A percentile compares a stretch with the other conserved stretches of the same genome.
phyloP scores from a whole-genome alignment of 225 moss, liverwort and hornwort species.

The Thuidium tamariscinum region DNA sequence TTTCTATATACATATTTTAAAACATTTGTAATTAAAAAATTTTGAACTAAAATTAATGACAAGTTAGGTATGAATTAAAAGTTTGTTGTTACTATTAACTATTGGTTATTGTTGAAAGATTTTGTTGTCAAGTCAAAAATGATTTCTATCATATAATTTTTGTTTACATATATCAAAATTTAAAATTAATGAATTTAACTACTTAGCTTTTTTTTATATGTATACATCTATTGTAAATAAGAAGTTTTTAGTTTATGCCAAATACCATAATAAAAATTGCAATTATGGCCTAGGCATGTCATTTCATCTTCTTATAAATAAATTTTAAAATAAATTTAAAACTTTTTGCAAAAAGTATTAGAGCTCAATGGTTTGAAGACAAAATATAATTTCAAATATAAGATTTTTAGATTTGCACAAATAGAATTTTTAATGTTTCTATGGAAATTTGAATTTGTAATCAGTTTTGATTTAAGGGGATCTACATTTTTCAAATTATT shows the following conservation, averaged over 20 bases:
- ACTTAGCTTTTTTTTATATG: rapidly evolving
- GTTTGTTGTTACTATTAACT: neutral
- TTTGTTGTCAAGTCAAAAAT: neutral
- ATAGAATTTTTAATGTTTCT: neutral
- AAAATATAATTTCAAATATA: neutral
- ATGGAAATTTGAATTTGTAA: neutral
- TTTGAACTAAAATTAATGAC: rapidly evolving
- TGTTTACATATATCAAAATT: neutral
- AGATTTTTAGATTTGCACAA: neutral
- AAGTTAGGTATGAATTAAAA: rapidly evolving
- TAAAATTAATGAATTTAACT: neutral
- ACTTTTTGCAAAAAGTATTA: no score
- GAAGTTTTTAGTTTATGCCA: neutral
- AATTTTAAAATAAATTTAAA: no score
- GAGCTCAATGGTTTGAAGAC: neutral
- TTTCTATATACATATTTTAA: neutral
- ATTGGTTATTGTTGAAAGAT: neutral
- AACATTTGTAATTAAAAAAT: no score
- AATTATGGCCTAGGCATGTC: no score
- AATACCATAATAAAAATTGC: neutral
- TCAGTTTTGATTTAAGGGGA: neutral
- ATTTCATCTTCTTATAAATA: neutral
- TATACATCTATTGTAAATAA: rapidly evolving
- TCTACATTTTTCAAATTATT: neutral
- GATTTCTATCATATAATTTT: neutral